Base-by-base conservation (phyloP, 805 yeast species). In the Phaffomyces opuntiae region DNA sequence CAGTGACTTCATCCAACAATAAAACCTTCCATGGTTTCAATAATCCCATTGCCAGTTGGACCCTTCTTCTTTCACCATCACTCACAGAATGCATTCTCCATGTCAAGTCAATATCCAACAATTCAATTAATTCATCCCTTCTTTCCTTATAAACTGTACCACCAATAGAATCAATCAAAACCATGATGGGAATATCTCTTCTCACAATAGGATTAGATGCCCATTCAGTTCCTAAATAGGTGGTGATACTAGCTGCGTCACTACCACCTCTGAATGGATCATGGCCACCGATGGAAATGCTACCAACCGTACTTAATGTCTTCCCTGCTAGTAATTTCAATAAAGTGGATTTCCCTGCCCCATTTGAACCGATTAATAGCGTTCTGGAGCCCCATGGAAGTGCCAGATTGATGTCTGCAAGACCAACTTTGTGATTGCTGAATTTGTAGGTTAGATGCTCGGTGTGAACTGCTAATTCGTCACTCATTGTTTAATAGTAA, bases 211-310 rank as follows among this genome's bases (percentile, higher is more conserved):
- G 86, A 65, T 89, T 93, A 45, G 85, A 78, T 7, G 96, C 96
- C 99, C 99, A 93, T 60, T 93, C 99, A 0, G 98, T 93, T 4
- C 99, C 99, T 38, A 93, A 67, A 60, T 91, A 91, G 0, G 96
- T 86, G 26, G 80, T 77, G 42, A 71, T 71, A 47, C 64, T 64
- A 45, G 75, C 70, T 41, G 76, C 68, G 49, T 73, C 72, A 7
- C 77, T 64, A 1, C 64, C 61, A 6, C 65, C 67, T n/a, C 87
- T 69, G 66, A 93, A 93, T 2, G 99, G 99, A 57, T 93, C 95
- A 43, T 75, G 70, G 1, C 96, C 96, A 32, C 87, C 86, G n/a
- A 93, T 75, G 24, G 62, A 55, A 29, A 93, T 77, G 13, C 69
- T 63, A 0, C 96, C 97, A 14, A 75, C 69, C 46, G 80, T 78